Evolutionary conservation across 768 basidiomycete species (phyloP), one percentile per base, ranked within the genome.

Genomic region (Leccinellum luteum): DNA sequence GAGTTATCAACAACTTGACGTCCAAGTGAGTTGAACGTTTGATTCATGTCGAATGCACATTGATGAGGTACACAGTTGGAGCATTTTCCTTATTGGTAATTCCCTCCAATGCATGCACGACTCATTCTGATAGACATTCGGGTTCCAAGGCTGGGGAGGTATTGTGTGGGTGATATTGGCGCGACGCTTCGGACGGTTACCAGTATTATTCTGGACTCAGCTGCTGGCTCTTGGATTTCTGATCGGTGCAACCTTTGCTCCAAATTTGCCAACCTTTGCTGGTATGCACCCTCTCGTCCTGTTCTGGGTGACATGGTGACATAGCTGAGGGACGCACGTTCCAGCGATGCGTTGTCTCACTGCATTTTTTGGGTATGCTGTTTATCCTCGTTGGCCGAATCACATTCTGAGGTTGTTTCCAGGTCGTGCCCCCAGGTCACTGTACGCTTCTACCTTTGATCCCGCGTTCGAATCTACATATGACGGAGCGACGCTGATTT

Each of bases 371-470:
- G 71, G 71, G 69, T 71, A 62, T 6, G 67, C 1, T 13, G 12
- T 48, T 51, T 35, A 14, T 28, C 28, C 25, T 47, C 8, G 44
- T 52, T 49, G 3, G 8, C 48, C 4, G 14, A 21, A 31, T 45
- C 6, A 4, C 6, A 10, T 47, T 17, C 49, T 58, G 21, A 60
- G 30, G 1, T 6, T 0, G 5, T 54, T 54, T 34, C 48, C 55
- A 79, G 78, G 19, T 80, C 82, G 4, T 81, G 80, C 45, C 81
- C 81, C 2, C 81, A 83, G 58, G 80, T 77, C 45, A 79, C 76
- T 6, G 79, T 81, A 64, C 21, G 69, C 8, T 47, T 31, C n/a
- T 13, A 45, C 12, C 10, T 47, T 51, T 0, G 12, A 38, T 28
- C 14, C 9, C 6, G 6, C 21, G 27, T 30, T 35, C 4, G 30